These are phyloP conservation scores for Chamaenerion angustifolium DNA, from an alignment of 345 rosid genomes.

Conservation along the genomic window DNA sequence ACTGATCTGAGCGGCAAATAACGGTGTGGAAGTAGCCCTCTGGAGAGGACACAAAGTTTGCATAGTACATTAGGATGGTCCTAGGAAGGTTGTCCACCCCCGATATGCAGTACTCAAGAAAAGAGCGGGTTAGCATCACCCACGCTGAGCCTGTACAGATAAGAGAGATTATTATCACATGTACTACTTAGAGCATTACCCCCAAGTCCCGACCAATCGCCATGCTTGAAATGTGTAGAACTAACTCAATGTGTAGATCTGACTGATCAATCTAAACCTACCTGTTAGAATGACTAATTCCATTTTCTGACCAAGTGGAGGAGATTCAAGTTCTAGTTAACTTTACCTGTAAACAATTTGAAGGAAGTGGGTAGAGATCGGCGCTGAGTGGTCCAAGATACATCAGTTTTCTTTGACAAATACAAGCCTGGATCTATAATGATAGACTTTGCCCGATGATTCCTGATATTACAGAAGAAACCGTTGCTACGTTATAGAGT, in stretches of 20 bases:
- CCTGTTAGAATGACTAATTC: background rate
- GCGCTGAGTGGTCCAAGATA: slow-evolving; percentile 82
- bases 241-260: too few species aligned
- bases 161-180: background rate
- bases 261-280: background rate
- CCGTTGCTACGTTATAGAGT: background rate
- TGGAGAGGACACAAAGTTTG: slow-evolving; percentile 77
- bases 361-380: slow-evolving; percentile 80
- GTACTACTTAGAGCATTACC: too few species aligned
- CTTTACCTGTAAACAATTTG: slow-evolving; percentile 81
- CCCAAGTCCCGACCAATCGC: too few species aligned
- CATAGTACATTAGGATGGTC: slow-evolving; percentile 69
- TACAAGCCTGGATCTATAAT: slow-evolving; percentile 91
- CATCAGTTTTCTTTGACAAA: slow-evolving; percentile 74
- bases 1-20: slow-evolving; percentile 58
- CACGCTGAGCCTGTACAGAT: slow-evolving; percentile 67
- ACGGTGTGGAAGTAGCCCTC: slow-evolving; percentile 97
- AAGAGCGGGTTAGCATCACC: slow-evolving; percentile 57
- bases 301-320: background rate
- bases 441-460: slow-evolving; percentile 73
- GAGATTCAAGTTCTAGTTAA: background rate
- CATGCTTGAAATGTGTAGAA: too few species aligned
- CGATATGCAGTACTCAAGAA: slow-evolving; percentile 75
- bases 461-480: slow-evolving; percentile 26
- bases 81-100: slow-evolving; percentile 88